A percentile compares a stretch with the other conserved stretches of the same genome.
These are phyloP conservation scores for Elsinoe arachidis DNA, from an alignment of 2,329 filamentous ascomycete species.

Conservation along the genomic window DNA sequence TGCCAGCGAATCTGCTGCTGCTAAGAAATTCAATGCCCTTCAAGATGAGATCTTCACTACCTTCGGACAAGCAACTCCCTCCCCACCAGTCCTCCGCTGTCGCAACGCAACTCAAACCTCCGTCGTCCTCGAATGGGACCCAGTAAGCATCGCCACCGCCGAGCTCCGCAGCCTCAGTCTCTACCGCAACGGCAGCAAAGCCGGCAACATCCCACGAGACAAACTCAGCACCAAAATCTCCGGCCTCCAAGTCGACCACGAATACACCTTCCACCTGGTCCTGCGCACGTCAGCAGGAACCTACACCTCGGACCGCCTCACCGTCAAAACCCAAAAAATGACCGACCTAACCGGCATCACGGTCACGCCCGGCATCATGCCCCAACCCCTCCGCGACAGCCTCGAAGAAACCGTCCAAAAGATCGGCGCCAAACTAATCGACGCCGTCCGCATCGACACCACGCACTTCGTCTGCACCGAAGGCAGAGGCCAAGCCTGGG, in stretches of 20 bases:
- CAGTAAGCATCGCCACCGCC: conserved; percentile 83
- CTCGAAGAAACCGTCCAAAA: conserved; percentile 69
- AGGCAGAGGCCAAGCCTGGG: conserved; percentile 80
- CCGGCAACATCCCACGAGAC: conserved; percentile 83
- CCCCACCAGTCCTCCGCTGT: conserved; percentile 72
- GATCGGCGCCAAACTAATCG: conserved; percentile 86
- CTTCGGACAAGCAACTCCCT: conserved; percentile 73
- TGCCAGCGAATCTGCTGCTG: conserved; percentile 64
- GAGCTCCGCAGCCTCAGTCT: conserved; percentile 82
- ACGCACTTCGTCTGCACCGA: conserved; percentile 98
- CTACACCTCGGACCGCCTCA: conserved; percentile 71
- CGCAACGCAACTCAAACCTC: conserved; percentile 98
- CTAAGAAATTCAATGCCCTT: conserved; percentile 70
- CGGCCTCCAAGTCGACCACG: conserved; percentile 89
- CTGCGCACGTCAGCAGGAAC: conserved; percentile 85
- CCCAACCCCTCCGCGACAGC: conserved; percentile 60
- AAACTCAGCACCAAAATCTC: conserved; percentile 96
- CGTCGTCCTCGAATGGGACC: conserved; percentile 96
- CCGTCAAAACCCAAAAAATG: conserved; percentile 94
- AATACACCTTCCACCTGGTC: conserved; percentile 90
- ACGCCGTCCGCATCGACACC: conserved; percentile 87
- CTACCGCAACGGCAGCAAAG: conserved; percentile 94
- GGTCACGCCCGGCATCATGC: conserved; percentile 81
- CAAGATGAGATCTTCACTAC: conserved; percentile 80
- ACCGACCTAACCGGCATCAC: conserved; percentile 93